phyloP scores from a whole-genome alignment of 371 early-diverging fungal species.

The Parasitella parasitica region DNA sequence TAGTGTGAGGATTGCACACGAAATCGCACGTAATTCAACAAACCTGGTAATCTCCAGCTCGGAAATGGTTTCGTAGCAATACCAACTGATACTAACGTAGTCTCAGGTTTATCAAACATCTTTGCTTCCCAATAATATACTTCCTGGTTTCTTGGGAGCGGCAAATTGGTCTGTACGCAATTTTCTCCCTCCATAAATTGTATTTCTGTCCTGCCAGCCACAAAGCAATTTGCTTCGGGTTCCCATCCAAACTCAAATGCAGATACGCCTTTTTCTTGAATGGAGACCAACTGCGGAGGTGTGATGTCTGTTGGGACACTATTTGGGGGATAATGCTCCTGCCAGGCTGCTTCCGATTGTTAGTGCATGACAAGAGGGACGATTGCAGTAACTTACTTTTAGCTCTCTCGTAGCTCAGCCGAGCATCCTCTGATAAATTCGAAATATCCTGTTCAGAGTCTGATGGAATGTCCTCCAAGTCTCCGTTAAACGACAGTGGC shows the following conservation, averaged over 20 bases:
- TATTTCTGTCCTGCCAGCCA: conserved; percentile 77
- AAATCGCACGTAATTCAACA: too few relatives aligned
- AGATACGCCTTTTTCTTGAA: conserved; percentile 82
- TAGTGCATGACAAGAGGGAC: not conserved
- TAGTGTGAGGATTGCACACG: too few relatives aligned
- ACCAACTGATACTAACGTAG: conserved; percentile 64
- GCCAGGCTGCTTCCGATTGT: not conserved
- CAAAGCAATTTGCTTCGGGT: conserved; percentile 64
- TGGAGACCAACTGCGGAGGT: conserved; percentile 60
- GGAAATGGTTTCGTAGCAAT: conserved; percentile 74
- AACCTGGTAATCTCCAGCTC: conserved; percentile 67
- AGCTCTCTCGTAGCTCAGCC: conserved; percentile 46
- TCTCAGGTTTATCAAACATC: conserved; percentile 66
- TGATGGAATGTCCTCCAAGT: conserved; percentile 33
- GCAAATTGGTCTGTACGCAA: conserved; percentile 80
- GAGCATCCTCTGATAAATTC: conserved; percentile 41
- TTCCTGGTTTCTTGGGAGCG: conserved; percentile 75
- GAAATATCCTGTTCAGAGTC: conserved; percentile 42
- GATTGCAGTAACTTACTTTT: conserved; percentile 33
- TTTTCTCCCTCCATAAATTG: conserved; percentile 73
- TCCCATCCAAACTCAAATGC: conserved; percentile 84
- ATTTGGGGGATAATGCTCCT: conserved; percentile 57
- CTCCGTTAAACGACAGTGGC: conserved; percentile 25
- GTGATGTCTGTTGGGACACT: conserved; percentile 66
- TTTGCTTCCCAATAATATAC: conserved; percentile 78